Base-by-base conservation (phyloP, 2,329 filamentous ascomycete species). In the Exophiala xenobiotica region DNA sequence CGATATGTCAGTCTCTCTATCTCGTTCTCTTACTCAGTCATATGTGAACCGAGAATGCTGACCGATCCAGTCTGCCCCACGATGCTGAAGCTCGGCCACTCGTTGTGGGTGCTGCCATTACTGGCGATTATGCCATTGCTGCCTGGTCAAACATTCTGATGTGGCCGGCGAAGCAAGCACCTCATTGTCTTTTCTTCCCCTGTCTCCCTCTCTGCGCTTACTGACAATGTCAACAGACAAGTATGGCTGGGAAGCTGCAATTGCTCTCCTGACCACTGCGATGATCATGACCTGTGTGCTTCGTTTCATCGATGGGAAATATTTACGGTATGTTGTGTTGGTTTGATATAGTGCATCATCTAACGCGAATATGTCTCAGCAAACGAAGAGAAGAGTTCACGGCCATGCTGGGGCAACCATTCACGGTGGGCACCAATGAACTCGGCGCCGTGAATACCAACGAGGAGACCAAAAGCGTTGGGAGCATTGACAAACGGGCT, bases 71-170 rank as follows among this genome's bases (percentile, higher is more conserved):
- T n/a, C 31, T 70, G 46, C 74, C 74, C 0, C 74, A 77, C 58
- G 75, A 78, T 51, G 73, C 76, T 0, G 76, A 78, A 55, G 74
- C 71, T 4, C 68, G 76, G 9, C 71, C 74, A 1, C 64, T 79
- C 1, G 75, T 76, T 31, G 71, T 79, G 0, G 76, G 76, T 4
- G 70, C 76, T 4, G 68, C 74, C 1, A 73, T 79, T 16, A 75
- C 76, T 2, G 69, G 70, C 0, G 75, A 78, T 50, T 79, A 79
- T 56, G 73, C 74, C 2, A 71, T 79, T 20, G 71, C 74, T 0
- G 74, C 76, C 1, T 79, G 76, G 76, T 75, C 72, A 5, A 75
- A 78, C 48, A 74, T 79, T 2, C 65, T 78, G 1, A 71, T 78
- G 1, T 79, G 77, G 77, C 77, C 77, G 3, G 75, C 77, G 1